Evolutionary conservation across 1,284 basidiomycete species (phyloP).

Genomic region (Coniophora puteana): DNA sequence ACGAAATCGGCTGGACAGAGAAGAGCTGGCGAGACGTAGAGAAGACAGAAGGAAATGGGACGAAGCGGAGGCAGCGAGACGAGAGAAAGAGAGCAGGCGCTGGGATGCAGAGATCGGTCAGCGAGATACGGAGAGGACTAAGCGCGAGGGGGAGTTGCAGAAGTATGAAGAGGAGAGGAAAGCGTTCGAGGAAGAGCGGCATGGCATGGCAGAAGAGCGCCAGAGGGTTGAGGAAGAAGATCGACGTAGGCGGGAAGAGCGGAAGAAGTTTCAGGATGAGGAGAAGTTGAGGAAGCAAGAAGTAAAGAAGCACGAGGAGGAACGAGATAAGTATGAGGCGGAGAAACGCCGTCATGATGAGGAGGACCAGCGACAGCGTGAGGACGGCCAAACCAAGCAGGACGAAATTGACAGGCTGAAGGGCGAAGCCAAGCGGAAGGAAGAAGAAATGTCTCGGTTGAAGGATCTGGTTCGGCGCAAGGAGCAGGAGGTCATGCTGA

Average conservation of each 20-base stretch:
- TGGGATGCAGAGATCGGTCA: constrained; percentile 12
- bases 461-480: constrained; percentile 20
- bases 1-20: too few relatives aligned
- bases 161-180: too few relatives aligned
- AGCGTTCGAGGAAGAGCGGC: too few relatives aligned
- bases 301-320: constrained; percentile 6
- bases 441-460: constrained; percentile 16
- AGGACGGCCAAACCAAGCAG: constrained; percentile 11
- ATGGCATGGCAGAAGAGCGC: too few relatives aligned
- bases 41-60: too few relatives aligned
- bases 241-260: not conserved
- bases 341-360: constrained; percentile 7
- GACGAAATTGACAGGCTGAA: too few relatives aligned
- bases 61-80: constrained; percentile 10
- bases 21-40: constrained; percentile 11
- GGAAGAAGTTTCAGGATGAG: not conserved
- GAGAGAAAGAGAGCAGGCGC: constrained; percentile 10
- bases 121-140: constrained; percentile 1
- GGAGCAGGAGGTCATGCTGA: constrained; percentile 21
- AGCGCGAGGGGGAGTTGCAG: not conserved
- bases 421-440: constrained; percentile 12
- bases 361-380: constrained; percentile 8
- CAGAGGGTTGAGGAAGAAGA: not conserved
- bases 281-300: constrained; percentile 1
- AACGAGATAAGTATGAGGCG: too few relatives aligned